Evolutionary conservation across 2,329 filamentous ascomycete species (phyloP).

Genomic region (Macroventuria anomochaeta): DNA sequence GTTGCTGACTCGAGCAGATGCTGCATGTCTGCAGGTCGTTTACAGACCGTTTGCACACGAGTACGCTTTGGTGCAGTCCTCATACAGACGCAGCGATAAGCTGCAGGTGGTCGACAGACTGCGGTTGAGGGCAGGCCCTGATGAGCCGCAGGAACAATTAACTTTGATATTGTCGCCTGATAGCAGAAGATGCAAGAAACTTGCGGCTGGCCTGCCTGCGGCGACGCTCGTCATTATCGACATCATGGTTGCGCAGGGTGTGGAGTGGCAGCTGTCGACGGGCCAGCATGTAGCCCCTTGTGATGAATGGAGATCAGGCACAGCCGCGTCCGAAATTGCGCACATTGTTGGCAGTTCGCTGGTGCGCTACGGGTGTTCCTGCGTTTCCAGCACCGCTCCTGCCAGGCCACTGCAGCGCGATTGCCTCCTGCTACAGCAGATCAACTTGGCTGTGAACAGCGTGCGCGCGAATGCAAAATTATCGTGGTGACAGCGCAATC

Average conservation of each 20-base stretch:
- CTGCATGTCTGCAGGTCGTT: constrained; percentile 11
- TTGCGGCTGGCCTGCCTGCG: constrained; percentile 8
- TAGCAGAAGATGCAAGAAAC: constrained; percentile 5
- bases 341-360: not conserved
- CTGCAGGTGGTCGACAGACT: constrained; percentile 1
- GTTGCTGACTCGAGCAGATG: constrained; percentile 13
- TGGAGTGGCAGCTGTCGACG: constrained; percentile 17
- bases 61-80: constrained; percentile 10
- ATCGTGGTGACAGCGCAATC: constrained; percentile 6
- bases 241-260: constrained; percentile 14
- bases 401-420: not conserved
- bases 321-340: constrained; percentile 20
- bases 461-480: not conserved
- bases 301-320: constrained; percentile 20
- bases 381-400: constrained; percentile 1
- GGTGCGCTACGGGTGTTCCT: constrained; percentile 7
- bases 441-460: not conserved
- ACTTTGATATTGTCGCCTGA: not conserved
- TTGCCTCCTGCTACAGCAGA: not conserved
- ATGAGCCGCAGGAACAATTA: constrained; percentile 7
- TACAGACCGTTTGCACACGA: constrained; percentile 11
- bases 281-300: constrained; percentile 17
- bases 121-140: not conserved
- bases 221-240: constrained; percentile 13
- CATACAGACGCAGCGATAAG: constrained; percentile 15